Evolutionary conservation across 768 basidiomycete genomes (phyloP).

Genomic region (Mycena leptocephala): DNA sequence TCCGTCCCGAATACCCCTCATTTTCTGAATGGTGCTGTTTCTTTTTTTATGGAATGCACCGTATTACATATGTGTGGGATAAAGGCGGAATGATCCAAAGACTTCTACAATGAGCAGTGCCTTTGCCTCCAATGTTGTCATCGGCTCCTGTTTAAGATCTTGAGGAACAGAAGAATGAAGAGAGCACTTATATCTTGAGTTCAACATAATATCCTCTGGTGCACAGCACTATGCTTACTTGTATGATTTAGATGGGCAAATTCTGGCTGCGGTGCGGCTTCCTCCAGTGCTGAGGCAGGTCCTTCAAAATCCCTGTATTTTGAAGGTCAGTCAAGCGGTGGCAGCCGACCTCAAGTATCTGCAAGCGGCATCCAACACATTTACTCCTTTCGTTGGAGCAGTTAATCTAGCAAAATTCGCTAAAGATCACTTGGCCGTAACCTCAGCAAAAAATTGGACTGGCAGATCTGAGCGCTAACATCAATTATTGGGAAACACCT

Average conservation of each 20-base stretch:
- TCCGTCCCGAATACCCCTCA: no score
- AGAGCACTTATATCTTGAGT: no score
- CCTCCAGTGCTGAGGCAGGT: not conserved
- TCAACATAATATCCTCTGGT: no score
- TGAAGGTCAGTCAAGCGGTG: not conserved
- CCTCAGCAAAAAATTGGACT: not conserved
- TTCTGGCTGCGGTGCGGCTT: not conserved
- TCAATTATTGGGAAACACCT: not conserved
- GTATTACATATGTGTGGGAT: no score
- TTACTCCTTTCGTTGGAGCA: not conserved
- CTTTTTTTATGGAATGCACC: no score
- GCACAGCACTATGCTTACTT: constrained; percentile 31
- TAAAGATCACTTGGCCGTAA: not conserved
- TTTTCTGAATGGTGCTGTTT: no score
- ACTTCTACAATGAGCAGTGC: no score
- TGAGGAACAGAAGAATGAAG: no score
- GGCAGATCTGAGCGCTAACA: not conserved
- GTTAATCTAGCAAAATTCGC: not conserved
- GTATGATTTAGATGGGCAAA: not conserved
- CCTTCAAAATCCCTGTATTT: not conserved
- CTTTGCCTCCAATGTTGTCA: no score
- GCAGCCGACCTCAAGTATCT: not conserved
- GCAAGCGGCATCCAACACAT: not conserved
- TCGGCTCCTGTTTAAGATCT: no score
- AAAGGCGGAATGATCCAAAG: no score